Evolutionary conservation across 139 green algal genomes (phyloP).

Genomic region (Coelastrella sp.): DNA sequence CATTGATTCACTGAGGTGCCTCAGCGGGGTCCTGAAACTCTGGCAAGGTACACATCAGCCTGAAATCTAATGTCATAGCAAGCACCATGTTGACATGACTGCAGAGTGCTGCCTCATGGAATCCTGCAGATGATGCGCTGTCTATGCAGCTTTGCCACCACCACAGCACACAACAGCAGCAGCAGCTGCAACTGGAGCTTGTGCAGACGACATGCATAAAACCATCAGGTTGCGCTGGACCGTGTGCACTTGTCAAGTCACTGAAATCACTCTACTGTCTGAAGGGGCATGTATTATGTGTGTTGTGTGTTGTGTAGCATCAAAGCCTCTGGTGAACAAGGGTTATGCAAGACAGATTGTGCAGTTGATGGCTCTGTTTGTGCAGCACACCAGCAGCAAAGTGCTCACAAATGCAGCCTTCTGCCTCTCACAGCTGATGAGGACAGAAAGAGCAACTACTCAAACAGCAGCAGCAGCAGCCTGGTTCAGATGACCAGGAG

Average conservation of each 20-base stretch:
- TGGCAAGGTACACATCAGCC: not conserved
- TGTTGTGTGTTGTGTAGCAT: not conserved
- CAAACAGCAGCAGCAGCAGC: not conserved
- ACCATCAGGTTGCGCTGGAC: no score
- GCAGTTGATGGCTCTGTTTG: not conserved
- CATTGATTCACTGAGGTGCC: not conserved
- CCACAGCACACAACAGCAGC: no score
- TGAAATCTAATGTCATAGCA: no score
- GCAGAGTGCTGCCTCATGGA: no score
- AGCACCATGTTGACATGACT: no score
- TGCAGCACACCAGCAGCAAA: not conserved
- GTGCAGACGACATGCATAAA: no score
- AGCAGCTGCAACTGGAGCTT: no score
- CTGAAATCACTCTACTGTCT: no score
- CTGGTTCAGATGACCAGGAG: not conserved
- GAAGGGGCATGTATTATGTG: no score
- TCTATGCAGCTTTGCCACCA: no score
- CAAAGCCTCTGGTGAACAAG: slow-evolving; percentile 8
- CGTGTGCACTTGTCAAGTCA: no score
- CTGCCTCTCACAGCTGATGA: slow-evolving; percentile 23
- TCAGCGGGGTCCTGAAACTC: not conserved
- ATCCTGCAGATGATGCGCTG: no score
- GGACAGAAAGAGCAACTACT: not conserved
- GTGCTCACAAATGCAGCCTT: slow-evolving; percentile 10
- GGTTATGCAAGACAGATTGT: not conserved